Percentiles rank a stretch among this genome's conserved stretches.
Evolutionary conservation across 176 grass and related monocot genomes (phyloP).

Genomic region (Oryza nivara): DNA sequence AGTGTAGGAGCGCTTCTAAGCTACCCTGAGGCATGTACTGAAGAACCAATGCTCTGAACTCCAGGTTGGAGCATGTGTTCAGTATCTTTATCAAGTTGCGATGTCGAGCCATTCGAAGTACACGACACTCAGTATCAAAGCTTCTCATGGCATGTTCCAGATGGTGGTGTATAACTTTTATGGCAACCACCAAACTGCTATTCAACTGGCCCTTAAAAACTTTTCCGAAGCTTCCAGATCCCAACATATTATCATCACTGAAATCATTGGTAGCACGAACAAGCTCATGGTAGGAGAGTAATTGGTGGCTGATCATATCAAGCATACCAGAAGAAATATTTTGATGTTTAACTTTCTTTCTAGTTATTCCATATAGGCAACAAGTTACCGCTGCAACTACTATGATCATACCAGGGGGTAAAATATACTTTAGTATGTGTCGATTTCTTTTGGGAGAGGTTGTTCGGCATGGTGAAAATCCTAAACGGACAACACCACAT

Average conservation of each 20-base stretch:
- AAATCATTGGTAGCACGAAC: not conserved
- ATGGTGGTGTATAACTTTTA: conserved; percentile 6
- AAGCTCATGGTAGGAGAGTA: not conserved
- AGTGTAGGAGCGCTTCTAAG: conserved; percentile 6
- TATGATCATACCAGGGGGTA: not conserved
- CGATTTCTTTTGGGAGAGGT: not conserved
- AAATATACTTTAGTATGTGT: not conserved
- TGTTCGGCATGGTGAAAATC: not conserved
- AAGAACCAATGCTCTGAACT: conserved; percentile 4
- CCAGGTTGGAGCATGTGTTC: not conserved
- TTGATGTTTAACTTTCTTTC: not conserved
- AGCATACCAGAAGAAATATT: not conserved
- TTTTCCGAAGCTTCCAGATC: not conserved
- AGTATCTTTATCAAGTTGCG: conserved; percentile 8
- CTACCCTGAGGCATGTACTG: not conserved
- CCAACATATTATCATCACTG: not conserved
- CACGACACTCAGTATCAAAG: not conserved
- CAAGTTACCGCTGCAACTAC: not conserved
- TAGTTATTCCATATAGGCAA: not conserved
- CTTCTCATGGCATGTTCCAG: not conserved
- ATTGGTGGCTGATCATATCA: not conserved
- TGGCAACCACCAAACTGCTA: not conserved
- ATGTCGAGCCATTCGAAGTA: not conserved
- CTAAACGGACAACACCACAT: not conserved
- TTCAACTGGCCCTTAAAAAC: not conserved